phyloP scores from a whole-genome alignment of 148 eudicot species.

The Gaultheria prostrata region DNA sequence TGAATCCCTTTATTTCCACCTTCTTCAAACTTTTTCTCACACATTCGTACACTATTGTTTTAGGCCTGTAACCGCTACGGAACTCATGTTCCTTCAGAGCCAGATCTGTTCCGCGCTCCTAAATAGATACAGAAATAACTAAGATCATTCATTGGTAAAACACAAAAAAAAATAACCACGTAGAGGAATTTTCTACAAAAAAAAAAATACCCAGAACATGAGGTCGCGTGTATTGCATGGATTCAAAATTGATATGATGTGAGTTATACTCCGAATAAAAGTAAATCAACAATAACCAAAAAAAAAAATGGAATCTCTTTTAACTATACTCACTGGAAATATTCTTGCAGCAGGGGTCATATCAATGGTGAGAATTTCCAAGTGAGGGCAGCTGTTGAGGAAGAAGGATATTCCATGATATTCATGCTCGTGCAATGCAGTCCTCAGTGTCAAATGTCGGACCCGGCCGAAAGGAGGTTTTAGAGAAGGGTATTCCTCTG shows the following conservation, averaged over 20 bases:
- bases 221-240: background rate
- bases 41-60: background rate
- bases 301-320: background rate
- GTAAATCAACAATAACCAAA: background rate
- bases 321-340: conserved; percentile 13
- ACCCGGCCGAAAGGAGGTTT: background rate
- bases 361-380: conserved; percentile 25
- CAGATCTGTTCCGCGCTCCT: background rate
- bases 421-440: conserved; percentile 26
- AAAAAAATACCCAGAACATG: too few species aligned
- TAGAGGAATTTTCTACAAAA: too few species aligned
- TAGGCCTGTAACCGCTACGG: background rate
- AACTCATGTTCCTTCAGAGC: conserved; percentile 8
- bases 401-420: conserved; percentile 29
- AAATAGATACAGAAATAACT: background rate
- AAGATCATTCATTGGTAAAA: too few species aligned
- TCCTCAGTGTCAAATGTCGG: conserved; percentile 18
- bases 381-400: conserved; percentile 19
- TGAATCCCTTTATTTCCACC: conserved; percentile 19
- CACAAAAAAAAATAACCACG: too few species aligned
- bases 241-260: background rate
- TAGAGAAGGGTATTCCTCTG: background rate
- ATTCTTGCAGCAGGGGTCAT: conserved; percentile 10
- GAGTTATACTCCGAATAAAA: background rate
- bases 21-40: conserved; percentile 1